These are phyloP conservation scores for Penicillium polonicum DNA, from an alignment of 2,329 filamentous ascomycete genomes.

Conservation along the genomic window DNA sequence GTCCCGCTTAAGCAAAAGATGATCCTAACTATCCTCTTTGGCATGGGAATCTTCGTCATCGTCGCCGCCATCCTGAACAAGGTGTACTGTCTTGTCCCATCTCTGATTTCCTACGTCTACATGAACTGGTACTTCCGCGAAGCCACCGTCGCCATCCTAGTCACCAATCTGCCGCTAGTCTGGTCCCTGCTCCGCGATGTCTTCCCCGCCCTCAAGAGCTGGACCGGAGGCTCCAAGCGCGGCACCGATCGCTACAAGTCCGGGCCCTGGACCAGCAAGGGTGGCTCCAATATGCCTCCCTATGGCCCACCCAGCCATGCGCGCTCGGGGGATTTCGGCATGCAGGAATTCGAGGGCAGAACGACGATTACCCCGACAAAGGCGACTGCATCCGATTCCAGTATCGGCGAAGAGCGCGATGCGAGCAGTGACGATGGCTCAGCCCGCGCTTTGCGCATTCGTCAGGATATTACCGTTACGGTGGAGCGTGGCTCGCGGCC, in stretches of 20 bases:
- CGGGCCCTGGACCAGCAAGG: constrained; percentile 33
- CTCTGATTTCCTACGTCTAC: constrained; percentile 43
- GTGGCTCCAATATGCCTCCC: constrained; percentile 25
- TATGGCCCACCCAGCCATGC: constrained; percentile 32
- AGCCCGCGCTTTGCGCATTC: constrained; percentile 38
- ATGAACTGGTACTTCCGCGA: constrained; percentile 52
- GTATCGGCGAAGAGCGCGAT: constrained; percentile 31
- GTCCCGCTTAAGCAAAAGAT: constrained; percentile 46
- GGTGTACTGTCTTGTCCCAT: constrained; percentile 47
- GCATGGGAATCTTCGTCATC: constrained; percentile 49
- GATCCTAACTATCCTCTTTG: constrained; percentile 44
- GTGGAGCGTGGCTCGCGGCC: constrained; percentile 22
- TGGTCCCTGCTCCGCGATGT: constrained; percentile 53
- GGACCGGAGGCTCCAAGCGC: constrained; percentile 40
- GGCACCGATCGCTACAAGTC: constrained; percentile 36
- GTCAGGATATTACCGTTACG: constrained; percentile 42
- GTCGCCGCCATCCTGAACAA: constrained; percentile 52
- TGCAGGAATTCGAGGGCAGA: constrained; percentile 33
- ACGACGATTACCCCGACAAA: constrained; percentile 30
- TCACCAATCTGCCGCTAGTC: constrained; percentile 53
- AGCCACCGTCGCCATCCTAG: constrained; percentile 46
- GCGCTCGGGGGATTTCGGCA: constrained; percentile 30
- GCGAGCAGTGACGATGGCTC: constrained; percentile 39
- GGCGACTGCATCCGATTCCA: constrained; percentile 28
- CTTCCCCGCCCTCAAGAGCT: constrained; percentile 45